Evolutionary conservation across 495 filamentous ascomycete genomes (phyloP).

Genomic region (Rusavskia elegans): DNA sequence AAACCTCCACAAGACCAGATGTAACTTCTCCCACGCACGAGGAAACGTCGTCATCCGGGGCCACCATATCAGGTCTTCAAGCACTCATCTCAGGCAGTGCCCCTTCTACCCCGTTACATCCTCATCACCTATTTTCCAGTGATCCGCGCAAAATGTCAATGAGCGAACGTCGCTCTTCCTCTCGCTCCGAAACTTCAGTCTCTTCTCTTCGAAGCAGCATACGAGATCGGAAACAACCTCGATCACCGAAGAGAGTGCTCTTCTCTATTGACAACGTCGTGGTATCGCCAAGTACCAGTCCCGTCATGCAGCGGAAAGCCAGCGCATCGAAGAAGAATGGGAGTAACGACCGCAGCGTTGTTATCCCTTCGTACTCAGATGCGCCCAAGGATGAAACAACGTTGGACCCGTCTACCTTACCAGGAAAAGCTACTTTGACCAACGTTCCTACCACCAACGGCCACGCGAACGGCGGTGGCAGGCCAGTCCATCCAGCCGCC

Average conservation of each 20-base stretch:
- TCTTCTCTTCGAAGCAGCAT: conserved; percentile 11
- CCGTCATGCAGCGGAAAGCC: conserved; percentile 2
- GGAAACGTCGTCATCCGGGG: background rate
- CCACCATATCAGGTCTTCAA: background rate
- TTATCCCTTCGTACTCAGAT: conserved; percentile 36
- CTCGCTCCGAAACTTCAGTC: conserved; percentile 7
- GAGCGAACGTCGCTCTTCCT: conserved; percentile 7
- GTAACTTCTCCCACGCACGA: background rate
- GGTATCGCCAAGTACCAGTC: conserved; percentile 13
- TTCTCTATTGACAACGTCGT: conserved; percentile 13
- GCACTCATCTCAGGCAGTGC: conserved; percentile 7
- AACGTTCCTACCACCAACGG: background rate
- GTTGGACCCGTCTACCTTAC: background rate
- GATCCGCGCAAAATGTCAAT: conserved; percentile 5
- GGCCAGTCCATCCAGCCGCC: background rate
- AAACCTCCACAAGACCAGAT: background rate
- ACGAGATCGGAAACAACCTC: conserved; percentile 11
- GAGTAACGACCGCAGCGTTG: background rate
- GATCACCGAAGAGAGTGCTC: conserved; percentile 13
- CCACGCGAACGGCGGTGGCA: conserved; percentile 11
- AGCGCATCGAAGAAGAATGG: background rate
- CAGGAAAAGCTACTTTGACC: background rate
- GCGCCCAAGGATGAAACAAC: conserved; percentile 34
- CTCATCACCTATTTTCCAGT: background rate
- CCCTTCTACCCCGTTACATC: background rate